Evolutionary conservation across 2,329 filamentous ascomycete genomes (phyloP), one percentile per base, ranked within the genome.

Genomic region (Setomelanomma holmii): DNA sequence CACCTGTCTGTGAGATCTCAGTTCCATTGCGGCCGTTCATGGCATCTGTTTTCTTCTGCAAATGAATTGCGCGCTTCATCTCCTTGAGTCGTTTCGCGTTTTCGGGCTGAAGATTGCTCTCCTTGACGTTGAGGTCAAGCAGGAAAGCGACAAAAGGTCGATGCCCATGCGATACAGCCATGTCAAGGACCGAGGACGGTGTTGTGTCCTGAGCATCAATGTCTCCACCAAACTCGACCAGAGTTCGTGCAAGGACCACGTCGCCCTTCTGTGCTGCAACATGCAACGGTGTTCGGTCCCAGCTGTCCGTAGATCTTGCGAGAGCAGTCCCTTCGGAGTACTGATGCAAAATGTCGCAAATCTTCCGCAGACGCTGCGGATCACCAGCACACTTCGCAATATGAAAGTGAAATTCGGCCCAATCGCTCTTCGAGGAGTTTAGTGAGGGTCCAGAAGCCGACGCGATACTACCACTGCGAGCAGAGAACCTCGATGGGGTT

Each of bases 171-270:
- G 41, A 40, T 6, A 64, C 45, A 2, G 62, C 62, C 4, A 56
- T 38, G 41, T 65, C 62, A 16, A 65, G 50, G 3, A 65, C 52
- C 4, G 55, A 56, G 14, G 45, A 48, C 10, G 44, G 53, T 5
- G 58, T 42, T 10, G 52, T 50, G 35, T 65, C 62, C 35, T 47
- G 41, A 5, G 62, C 62, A 40, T 62, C 56, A 11, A 65, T 46
- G 14, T 65, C 49, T 6, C 55, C 62, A 19, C 42, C 42, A 22
- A 51, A 58, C 0, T 39, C 22, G 40, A 60, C 27, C 4, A 65
- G 49, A 12, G 50, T 46, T 7, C 45, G 43, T 14, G 57, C 60
- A 11, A 61, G 23, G 16, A 55, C 17, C 17, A 57, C 30, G 24
- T 58, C 44, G 6, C 60, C 62, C 12, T 48, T 24, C 42, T 57